These are phyloP conservation scores for Malassezia restricta DNA, from an alignment of 1,284 basidiomycete genomes.

Conservation along the genomic window DNA sequence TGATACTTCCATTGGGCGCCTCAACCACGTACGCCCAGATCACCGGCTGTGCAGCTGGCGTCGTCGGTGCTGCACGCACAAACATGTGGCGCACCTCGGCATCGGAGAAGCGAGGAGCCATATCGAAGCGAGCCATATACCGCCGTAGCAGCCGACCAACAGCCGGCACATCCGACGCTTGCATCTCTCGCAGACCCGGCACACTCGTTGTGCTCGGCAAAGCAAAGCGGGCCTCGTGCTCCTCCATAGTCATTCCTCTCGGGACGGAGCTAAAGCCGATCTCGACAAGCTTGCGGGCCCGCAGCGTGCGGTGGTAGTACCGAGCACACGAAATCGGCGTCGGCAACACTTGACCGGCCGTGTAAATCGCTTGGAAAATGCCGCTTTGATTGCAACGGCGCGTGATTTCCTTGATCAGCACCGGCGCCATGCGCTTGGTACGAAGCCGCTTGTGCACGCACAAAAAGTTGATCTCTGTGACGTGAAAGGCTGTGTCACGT, in stretches of 20 bases:
- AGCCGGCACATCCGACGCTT: slow-evolving; percentile 61
- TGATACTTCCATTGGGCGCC: slow-evolving; percentile 68
- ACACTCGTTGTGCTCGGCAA: slow-evolving; percentile 20
- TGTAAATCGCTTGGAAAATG: slow-evolving; percentile 95
- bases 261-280: slow-evolving; percentile 66
- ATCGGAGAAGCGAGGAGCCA: slow-evolving; percentile 63
- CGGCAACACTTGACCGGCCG: slow-evolving; percentile 50
- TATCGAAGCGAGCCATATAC: slow-evolving; percentile 76
- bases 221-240: slow-evolving; percentile 25
- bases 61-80: slow-evolving; percentile 4
- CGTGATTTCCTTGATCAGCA: slow-evolving; percentile 96
- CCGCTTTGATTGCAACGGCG: slow-evolving; percentile 77
- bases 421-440: slow-evolving; percentile 85
- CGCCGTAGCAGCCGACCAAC: slow-evolving; percentile 63
- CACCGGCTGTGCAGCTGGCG: slow-evolving; percentile 49
- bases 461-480: slow-evolving; percentile 86
- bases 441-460: slow-evolving; percentile 96
- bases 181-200: slow-evolving; percentile 68
- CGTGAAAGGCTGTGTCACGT: slow-evolving; percentile 27
- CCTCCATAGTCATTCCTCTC: slow-evolving; percentile 29
- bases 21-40: slow-evolving; percentile 95
- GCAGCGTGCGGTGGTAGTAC: slow-evolving; percentile 90
- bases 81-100: slow-evolving; percentile 81
- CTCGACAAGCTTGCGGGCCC: slow-evolving; percentile 81
- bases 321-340: slow-evolving; percentile 44